phyloP scores from a whole-genome alignment of 495 filamentous ascomycete genomes.

The Penicillium egyptiacum region DNA sequence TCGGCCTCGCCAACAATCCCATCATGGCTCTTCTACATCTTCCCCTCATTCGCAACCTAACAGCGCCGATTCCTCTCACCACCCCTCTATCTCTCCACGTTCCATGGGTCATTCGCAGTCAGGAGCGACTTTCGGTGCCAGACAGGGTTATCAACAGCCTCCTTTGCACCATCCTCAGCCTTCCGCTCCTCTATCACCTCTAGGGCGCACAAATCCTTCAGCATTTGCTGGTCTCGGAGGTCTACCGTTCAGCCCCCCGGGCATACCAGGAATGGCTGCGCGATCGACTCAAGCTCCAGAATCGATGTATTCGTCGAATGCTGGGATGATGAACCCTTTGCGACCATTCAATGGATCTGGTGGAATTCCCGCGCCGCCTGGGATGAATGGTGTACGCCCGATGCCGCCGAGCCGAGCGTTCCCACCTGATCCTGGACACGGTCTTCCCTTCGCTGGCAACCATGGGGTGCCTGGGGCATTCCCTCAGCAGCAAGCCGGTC shows the following conservation, averaged over 20 bases:
- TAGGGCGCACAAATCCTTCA: conserved; percentile 54
- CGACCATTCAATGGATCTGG: conserved; percentile 57
- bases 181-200: conserved; percentile 53
- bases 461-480: conserved; percentile 37
- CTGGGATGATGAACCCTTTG: conserved; percentile 43
- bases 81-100: conserved; percentile 44
- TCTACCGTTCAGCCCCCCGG: conserved; percentile 55
- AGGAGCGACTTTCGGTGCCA: conserved; percentile 30
- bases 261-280: conserved; percentile 53
- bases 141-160: conserved; percentile 35
- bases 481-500: conserved; percentile 33
- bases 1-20: conserved; percentile 72
- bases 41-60: conserved; percentile 56
- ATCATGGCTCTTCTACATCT: conserved; percentile 72
- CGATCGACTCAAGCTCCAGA: conserved; percentile 45
- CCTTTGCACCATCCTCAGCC: conserved; percentile 52
- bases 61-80: conserved; percentile 37
- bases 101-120: conserved; percentile 41
- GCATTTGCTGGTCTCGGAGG: conserved; percentile 48
- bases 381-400: conserved; percentile 59
- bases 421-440: conserved; percentile 52
- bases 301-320: conserved; percentile 56
- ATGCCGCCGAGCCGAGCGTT: conserved; percentile 64
- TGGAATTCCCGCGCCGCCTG: conserved; percentile 57
- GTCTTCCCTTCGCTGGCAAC: conserved; percentile 36